Percentiles rank a stretch among this genome's conserved stretches.
phyloP scores from a whole-genome alignment of 2,329 filamentous ascomycete species.

The Simplicillium sp. region DNA sequence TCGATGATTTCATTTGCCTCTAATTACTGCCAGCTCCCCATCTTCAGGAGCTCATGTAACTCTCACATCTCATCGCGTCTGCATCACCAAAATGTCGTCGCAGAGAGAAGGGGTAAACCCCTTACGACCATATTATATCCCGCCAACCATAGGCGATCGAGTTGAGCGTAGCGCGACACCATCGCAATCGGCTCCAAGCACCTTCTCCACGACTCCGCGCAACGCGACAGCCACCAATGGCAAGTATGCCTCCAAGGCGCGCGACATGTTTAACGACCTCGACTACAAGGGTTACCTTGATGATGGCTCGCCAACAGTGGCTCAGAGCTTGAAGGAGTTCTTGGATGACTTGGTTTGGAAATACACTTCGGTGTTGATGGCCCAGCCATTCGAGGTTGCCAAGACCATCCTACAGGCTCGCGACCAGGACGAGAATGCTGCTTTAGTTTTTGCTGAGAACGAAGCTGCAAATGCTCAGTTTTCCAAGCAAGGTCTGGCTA shows the following conservation, averaged over 20 bases:
- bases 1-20: too few relatives aligned
- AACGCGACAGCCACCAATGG: constrained; percentile 28
- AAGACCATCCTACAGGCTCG: constrained; percentile 84
- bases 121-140: constrained; percentile 61
- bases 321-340: constrained; percentile 66
- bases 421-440: constrained; percentile 40
- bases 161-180: constrained; percentile 25
- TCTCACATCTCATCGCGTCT: constrained; percentile 5
- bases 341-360: constrained; percentile 84
- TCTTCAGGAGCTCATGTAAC: constrained; percentile 15
- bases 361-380: constrained; percentile 79
- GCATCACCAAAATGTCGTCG: constrained; percentile 29
- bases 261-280: constrained; percentile 79
- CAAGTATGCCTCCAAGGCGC: constrained; percentile 54
- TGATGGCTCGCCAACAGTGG: constrained; percentile 64
- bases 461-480: constrained; percentile 17
- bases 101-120: constrained; percentile 47
- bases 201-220: constrained; percentile 30
- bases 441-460: constrained; percentile 13
- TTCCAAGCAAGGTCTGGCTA: constrained; percentile 22
- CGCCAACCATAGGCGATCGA: constrained; percentile 43
- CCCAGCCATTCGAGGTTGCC: constrained; percentile 94
- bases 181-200: constrained; percentile 21
- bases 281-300: constrained; percentile 85
- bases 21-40: constrained; percentile 8